phyloP scores from a whole-genome alignment of 345 rosid species.

The Corchorus capsularis region DNA sequence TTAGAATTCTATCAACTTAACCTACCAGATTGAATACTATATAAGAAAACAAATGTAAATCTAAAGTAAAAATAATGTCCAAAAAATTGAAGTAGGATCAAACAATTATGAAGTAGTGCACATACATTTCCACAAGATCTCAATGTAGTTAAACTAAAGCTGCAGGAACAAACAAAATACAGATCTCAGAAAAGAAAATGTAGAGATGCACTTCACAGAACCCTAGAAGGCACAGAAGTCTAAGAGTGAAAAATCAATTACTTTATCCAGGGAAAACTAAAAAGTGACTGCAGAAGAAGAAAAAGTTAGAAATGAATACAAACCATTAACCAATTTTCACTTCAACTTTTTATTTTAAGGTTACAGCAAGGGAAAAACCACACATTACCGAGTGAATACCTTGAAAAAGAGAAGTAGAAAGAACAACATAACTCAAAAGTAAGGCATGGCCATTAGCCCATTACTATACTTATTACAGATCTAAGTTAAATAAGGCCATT shows the following conservation, averaged over 20 bases:
- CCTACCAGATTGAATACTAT: not conserved
- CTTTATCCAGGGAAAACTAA: slow-evolving; percentile 28
- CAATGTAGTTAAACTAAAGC: slow-evolving; percentile 15
- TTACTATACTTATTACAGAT: slow-evolving; percentile 34
- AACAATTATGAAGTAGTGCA: not conserved
- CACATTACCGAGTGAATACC: slow-evolving; percentile 2
- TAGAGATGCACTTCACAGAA: slow-evolving; percentile 13
- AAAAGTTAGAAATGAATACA: not conserved
- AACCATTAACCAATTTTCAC: slow-evolving; percentile 18
- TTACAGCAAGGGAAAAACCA: not conserved
- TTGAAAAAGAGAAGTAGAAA: slow-evolving; percentile 1
- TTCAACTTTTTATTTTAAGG: slow-evolving; percentile 17
- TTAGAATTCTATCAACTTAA: not conserved
- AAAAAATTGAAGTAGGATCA: not conserved
- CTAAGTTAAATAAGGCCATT: slow-evolving; percentile 30
- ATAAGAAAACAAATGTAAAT: not conserved
- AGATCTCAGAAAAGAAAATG: slow-evolving; percentile 10
- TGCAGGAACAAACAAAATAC: slow-evolving; percentile 29
- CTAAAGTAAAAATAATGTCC: not conserved
- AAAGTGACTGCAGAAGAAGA: slow-evolving; percentile 13
- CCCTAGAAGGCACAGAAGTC: slow-evolving; percentile 34
- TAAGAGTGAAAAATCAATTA: slow-evolving; percentile 30
- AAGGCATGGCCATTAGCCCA: not conserved
- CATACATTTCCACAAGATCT: slow-evolving; percentile 18
- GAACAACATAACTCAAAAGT: not conserved